A percentile compares a stretch with the other conserved stretches of the same genome.
These are phyloP conservation scores for Podospora didyma DNA, from an alignment of 495 filamentous ascomycete genomes.

Conservation along the genomic window DNA sequence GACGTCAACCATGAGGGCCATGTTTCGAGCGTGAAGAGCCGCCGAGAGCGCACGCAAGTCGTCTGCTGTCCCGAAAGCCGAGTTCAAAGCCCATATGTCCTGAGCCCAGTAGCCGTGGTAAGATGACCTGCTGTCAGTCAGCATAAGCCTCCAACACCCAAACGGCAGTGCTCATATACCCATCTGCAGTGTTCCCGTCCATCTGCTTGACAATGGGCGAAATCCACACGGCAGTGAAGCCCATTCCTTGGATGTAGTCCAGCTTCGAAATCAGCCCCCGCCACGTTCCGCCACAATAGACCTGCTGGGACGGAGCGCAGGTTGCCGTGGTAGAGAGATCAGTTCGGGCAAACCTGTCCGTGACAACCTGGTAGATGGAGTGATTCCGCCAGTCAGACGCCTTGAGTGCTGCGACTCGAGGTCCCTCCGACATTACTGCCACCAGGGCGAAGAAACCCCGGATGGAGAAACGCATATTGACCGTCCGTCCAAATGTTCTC, in stretches of 20 bases:
- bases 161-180: constrained; percentile 33
- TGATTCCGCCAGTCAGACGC: constrained; percentile 46
- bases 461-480: constrained; percentile 2
- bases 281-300: constrained; percentile 77
- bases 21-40: constrained; percentile 58
- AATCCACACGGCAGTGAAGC: constrained; percentile 83
- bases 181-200: constrained; percentile 45
- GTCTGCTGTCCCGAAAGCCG: constrained; percentile 60
- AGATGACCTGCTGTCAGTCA: constrained; percentile 26
- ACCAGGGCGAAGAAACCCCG: not conserved
- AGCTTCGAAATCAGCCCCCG: constrained; percentile 65
- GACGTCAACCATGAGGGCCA: constrained; percentile 74
- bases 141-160: too few relatives aligned
- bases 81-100: constrained; percentile 61
- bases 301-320: constrained; percentile 42
- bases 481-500: not conserved
- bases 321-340: constrained; percentile 58
- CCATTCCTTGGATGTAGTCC: constrained; percentile 72
- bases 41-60: constrained; percentile 59
- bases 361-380: constrained; percentile 72
- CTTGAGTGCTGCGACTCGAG: constrained; percentile 12
- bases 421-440: not conserved
- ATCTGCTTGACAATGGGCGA: constrained; percentile 67
- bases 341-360: constrained; percentile 69
- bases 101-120: constrained; percentile 80